Evolutionary conservation across 2,329 filamentous ascomycete species (phyloP).

Genomic region (Rasamsonia emersonii): DNA sequence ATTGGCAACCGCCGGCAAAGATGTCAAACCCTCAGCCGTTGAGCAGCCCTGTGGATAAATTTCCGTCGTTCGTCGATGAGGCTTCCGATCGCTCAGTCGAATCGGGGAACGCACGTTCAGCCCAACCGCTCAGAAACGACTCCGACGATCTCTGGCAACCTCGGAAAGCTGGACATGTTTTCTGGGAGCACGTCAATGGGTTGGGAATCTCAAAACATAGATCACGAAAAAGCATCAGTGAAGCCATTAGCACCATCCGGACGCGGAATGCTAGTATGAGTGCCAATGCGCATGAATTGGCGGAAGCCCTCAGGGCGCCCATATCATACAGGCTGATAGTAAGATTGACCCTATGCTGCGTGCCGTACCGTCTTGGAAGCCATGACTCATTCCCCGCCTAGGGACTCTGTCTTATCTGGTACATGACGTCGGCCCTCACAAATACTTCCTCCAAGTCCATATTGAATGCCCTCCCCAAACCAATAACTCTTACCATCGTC

Average conservation of each 20-base stretch:
- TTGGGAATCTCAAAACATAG: constrained; percentile 44
- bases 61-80: constrained; percentile 35
- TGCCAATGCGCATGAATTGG: constrained; percentile 88
- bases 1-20: constrained; percentile 23
- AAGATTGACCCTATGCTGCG: constrained; percentile 26
- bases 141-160: constrained; percentile 52
- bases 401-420: constrained; percentile 85
- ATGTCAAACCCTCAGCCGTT: constrained; percentile 20
- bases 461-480: constrained; percentile 80
- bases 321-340: constrained; percentile 84
- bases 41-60: constrained; percentile 33
- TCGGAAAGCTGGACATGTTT: constrained; percentile 44
- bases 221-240: constrained; percentile 77
- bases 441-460: constrained; percentile 98
- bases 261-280: constrained; percentile 75
- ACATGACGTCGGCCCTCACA: constrained; percentile 86
- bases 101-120: constrained; percentile 16
- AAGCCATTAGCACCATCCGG: constrained; percentile 78
- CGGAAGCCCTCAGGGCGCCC: constrained; percentile 80
- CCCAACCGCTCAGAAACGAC: constrained; percentile 22
- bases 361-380: constrained; percentile 1
- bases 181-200: constrained; percentile 34
- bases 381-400: constrained; percentile 34
- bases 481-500: constrained; percentile 80
- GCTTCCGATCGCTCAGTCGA: no score